Evolutionary conservation across 495 filamentous ascomycete genomes (phyloP).

Genomic region (Saxispiralis lemnorum): DNA sequence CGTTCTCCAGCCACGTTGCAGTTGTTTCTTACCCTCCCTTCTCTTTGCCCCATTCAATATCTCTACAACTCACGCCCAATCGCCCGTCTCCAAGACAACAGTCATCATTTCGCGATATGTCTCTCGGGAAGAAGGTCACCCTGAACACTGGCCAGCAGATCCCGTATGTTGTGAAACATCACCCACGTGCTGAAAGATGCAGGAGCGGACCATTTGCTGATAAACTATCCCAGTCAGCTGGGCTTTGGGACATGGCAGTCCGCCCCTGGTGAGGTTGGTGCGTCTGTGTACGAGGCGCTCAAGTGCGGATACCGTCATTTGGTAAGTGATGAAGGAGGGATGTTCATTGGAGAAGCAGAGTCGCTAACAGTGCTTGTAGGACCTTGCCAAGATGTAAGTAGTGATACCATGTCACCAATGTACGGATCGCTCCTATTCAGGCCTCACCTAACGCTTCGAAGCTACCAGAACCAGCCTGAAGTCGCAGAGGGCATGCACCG

Average conservation of each 20-base stretch:
- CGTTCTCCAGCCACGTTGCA: too few relatives aligned
- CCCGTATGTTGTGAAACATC: too few relatives aligned
- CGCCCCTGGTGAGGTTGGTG: constrained; percentile 19
- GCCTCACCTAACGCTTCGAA: not conserved
- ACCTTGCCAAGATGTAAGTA: not conserved
- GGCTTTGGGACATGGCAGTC: constrained; percentile 39
- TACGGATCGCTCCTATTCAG: not conserved
- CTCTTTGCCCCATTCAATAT: too few relatives aligned
- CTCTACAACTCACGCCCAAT: too few relatives aligned
- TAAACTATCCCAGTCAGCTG: constrained; percentile 7
- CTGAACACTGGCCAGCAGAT: too few relatives aligned
- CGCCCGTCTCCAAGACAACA: too few relatives aligned
- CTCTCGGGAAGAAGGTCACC: too few relatives aligned
- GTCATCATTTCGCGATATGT: too few relatives aligned
- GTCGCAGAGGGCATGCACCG: constrained; percentile 13
- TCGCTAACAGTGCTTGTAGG: constrained; percentile 6
- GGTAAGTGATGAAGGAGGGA: constrained; percentile 15
- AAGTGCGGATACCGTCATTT: constrained; percentile 17
- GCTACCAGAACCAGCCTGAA: constrained; percentile 19
- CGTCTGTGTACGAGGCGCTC: constrained; percentile 15
- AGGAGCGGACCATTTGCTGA: too few relatives aligned
- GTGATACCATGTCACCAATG: not conserved
- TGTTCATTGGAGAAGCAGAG: constrained; percentile 1
- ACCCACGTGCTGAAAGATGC: too few relatives aligned
- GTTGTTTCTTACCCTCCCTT: too few relatives aligned